phyloP scores from a whole-genome alignment of 805 yeast genomes.

The Wickerhamiella alocasiicola region DNA sequence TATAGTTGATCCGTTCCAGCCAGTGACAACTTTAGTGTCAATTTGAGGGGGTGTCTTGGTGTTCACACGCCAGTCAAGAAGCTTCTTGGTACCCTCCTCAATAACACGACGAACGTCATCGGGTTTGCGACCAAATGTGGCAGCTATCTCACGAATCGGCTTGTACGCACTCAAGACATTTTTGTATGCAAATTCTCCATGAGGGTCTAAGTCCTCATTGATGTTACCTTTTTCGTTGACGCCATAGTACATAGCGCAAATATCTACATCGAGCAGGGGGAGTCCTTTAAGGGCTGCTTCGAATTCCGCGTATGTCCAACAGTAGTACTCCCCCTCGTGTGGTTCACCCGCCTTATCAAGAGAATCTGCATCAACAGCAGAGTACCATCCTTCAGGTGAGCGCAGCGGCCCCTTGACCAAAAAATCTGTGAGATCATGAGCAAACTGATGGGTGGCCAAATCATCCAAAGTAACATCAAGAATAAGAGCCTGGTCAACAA shows the following conservation, averaged over 20 bases:
- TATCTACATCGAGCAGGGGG: slow-evolving; percentile 24
- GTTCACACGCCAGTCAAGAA: slow-evolving; percentile 19
- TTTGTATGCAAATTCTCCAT: slow-evolving; percentile 23
- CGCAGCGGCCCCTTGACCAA: slow-evolving; percentile 16
- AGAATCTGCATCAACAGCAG: slow-evolving; percentile 29
- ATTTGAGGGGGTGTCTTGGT: slow-evolving; percentile 25
- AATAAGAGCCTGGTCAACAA: slow-evolving; percentile 29
- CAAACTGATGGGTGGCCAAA: slow-evolving; percentile 13
- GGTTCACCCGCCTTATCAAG: slow-evolving; percentile 17
- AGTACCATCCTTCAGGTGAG: slow-evolving; percentile 22
- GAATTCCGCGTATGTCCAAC: slow-evolving; percentile 29
- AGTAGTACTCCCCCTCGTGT: slow-evolving; percentile 28
- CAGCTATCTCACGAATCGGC: slow-evolving; percentile 23
- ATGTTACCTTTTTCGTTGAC: slow-evolving; percentile 30
- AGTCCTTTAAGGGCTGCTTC: slow-evolving; percentile 21
- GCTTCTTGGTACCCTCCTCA: slow-evolving; percentile 19
- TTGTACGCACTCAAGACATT: slow-evolving; percentile 26
- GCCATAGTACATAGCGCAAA: slow-evolving; percentile 28
- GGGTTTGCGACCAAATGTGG: slow-evolving; percentile 25
- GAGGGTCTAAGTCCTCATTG: slow-evolving; percentile 25
- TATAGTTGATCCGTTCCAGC: slow-evolving; percentile 30
- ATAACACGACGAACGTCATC: slow-evolving; percentile 20
- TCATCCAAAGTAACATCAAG: slow-evolving; percentile 25
- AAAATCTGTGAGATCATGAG: slow-evolving; percentile 17
- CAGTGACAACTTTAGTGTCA: slow-evolving; percentile 26